Conservation (phyloP, 2,329 filamentous ascomycete species). For the Microthyrium microscopicum region DNA sequence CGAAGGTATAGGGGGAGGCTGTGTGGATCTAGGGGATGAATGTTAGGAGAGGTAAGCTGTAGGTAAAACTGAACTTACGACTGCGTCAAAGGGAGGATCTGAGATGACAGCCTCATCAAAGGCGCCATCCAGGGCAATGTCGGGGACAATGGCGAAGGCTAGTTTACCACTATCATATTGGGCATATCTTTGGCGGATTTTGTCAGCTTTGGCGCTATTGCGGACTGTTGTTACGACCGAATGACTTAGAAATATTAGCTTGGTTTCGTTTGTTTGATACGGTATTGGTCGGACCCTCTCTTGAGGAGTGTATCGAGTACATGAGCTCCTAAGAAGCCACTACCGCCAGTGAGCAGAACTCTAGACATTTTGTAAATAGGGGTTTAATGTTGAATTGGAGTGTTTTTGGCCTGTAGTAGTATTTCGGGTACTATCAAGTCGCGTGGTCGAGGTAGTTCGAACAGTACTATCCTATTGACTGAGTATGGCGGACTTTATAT, state of each 20-base stretch:
- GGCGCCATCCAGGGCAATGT: constrained; percentile 8
- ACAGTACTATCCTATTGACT: too few species aligned
- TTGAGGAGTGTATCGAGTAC: constrained; percentile 41
- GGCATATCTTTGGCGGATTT: constrained; percentile 38
- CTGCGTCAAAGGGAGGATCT: constrained; percentile 11
- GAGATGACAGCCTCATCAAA: constrained; percentile 8
- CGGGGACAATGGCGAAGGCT: constrained; percentile 9
- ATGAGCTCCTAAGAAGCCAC: constrained; percentile 50
- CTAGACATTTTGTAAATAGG: constrained; percentile 24
- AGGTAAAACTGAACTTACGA: too few species aligned
- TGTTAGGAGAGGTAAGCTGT: too few species aligned
- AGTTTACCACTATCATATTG: constrained; percentile 13
- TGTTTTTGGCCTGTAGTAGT: too few species aligned
- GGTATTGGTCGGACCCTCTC: constrained; percentile 21
- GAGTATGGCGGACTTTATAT: too few species aligned
- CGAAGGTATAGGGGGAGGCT: constrained; percentile 8
- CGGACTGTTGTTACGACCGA: constrained; percentile 47
- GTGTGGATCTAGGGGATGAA: too few species aligned
- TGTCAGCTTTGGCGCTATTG: constrained; percentile 43
- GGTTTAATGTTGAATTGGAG: too few species aligned
- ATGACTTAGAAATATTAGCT: constrained; percentile 24
- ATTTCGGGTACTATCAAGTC: too few species aligned
- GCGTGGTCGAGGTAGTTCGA: too few species aligned
- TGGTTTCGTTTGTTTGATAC: neutral
- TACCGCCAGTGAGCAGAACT: constrained; percentile 33